phyloP scores from a whole-genome alignment of 2,329 filamentous ascomycete genomes.

The Alternaria gansuensis region DNA sequence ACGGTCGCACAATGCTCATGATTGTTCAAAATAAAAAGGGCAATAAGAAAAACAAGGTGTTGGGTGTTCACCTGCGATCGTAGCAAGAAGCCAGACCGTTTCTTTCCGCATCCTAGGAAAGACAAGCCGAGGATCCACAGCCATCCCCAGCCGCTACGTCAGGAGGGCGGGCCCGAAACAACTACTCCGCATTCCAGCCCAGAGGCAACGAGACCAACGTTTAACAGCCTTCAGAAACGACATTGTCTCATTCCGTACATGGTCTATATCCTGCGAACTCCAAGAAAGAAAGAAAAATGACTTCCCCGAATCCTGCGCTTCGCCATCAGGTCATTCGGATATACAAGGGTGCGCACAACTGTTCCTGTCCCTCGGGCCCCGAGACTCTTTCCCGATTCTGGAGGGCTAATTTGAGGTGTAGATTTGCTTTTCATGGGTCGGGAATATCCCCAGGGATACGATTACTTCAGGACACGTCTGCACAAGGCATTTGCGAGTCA shows the following conservation, averaged over 20 bases:
- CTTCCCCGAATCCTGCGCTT: conserved; percentile 64
- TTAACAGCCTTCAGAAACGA: background rate
- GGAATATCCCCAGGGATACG: conserved; percentile 85
- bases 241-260: background rate
- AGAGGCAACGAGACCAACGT: background rate
- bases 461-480: conserved; percentile 81
- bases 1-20: conserved; percentile 29
- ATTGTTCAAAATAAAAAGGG: background rate
- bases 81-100: conserved; percentile 4
- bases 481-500: conserved; percentile 87
- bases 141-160: conserved; percentile 9
- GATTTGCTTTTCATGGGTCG: conserved; percentile 85
- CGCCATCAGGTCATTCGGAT: conserved; percentile 81
- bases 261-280: background rate
- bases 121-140: conserved; percentile 14
- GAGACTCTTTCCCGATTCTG: background rate
- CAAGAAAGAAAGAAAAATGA: conserved; percentile 27
- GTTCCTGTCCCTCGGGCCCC: background rate
- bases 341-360: conserved; percentile 75
- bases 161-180: conserved; percentile 13
- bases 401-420: conserved; percentile 50
- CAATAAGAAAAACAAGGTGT: conserved; percentile 1
- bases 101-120: conserved; percentile 4
- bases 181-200: conserved; percentile 7
- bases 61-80: conserved; percentile 1